phyloP scores from a whole-genome alignment of 495 filamentous ascomycete species.

The Jackrogersella minutella region DNA sequence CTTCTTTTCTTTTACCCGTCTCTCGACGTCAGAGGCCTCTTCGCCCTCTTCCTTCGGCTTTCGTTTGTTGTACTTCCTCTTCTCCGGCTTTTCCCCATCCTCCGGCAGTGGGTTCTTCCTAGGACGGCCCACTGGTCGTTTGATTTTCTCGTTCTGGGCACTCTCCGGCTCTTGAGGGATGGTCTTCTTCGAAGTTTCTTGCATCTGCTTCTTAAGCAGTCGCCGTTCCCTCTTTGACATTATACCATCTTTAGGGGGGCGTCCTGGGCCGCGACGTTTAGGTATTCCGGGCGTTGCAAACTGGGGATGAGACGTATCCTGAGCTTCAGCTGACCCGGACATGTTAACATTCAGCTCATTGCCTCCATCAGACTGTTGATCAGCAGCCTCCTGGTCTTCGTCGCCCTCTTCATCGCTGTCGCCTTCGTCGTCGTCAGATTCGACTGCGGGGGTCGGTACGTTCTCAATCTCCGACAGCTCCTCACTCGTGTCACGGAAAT shows the following conservation, averaged over 20 bases:
- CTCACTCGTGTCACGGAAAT: constrained; percentile 63
- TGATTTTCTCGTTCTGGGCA: constrained; percentile 59
- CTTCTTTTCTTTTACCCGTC: constrained; percentile 64
- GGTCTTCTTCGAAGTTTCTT: constrained; percentile 58
- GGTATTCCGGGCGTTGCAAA: constrained; percentile 53
- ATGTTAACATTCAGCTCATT: constrained; percentile 53
- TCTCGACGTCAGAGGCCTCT: constrained; percentile 56
- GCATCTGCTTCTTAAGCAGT: constrained; percentile 68
- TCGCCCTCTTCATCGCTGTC: constrained; percentile 42
- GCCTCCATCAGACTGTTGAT: constrained; percentile 48
- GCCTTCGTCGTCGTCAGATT: constrained; percentile 27
- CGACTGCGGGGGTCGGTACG: constrained; percentile 29
- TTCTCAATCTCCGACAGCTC: constrained; percentile 47
- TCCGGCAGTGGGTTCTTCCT: constrained; percentile 64
- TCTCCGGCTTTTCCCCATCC: constrained; percentile 68
- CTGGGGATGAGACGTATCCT: constrained; percentile 43
- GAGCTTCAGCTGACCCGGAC: constrained; percentile 46
- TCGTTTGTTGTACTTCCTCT: constrained; percentile 80
- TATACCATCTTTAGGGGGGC: constrained; percentile 90
- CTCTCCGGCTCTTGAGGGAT: constrained; percentile 52
- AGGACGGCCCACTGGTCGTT: constrained; percentile 63
- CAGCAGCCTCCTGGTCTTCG: constrained; percentile 47
- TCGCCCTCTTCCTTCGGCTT: constrained; percentile 66
- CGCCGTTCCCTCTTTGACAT: constrained; percentile 87
- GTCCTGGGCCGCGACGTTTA: constrained; percentile 82